phyloP scores from a whole-genome alignment of 1,139 yeast genomes.

The Candida sp. region DNA sequence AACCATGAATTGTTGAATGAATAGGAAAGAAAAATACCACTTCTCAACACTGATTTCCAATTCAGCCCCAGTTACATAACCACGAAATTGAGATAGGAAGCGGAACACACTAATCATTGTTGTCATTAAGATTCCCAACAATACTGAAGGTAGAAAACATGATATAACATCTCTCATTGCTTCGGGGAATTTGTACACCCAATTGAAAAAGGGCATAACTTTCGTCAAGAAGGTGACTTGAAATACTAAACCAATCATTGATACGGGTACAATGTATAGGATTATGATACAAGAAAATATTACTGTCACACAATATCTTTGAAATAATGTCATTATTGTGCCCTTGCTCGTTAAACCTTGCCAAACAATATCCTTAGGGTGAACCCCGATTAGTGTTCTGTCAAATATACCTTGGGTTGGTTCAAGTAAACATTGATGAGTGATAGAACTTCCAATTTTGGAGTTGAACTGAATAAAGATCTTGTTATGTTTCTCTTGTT shows the following conservation, averaged over 20 bases:
- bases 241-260: conserved; percentile 63
- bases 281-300: conserved; percentile 45
- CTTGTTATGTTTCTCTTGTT: conserved; percentile 28
- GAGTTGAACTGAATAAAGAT: conserved; percentile 52
- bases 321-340: conserved; percentile 24
- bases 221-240: conserved; percentile 59
- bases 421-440: conserved; percentile 52
- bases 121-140: conserved; percentile 57
- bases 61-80: conserved; percentile 52
- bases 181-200: conserved; percentile 53
- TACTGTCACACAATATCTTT: conserved; percentile 39
- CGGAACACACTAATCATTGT: conserved; percentile 51
- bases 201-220: conserved; percentile 50
- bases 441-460: conserved; percentile 46
- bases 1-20: conserved; percentile 79
- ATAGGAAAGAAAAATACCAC: conserved; percentile 69
- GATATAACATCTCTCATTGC: conserved; percentile 50
- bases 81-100: conserved; percentile 45
- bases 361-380: conserved; percentile 64
- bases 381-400: conserved; percentile 43
- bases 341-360: conserved; percentile 40
- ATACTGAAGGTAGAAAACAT: conserved; percentile 57
- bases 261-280: conserved; percentile 70
- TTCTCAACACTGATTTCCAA: conserved; percentile 58
- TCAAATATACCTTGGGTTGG: conserved; percentile 40